These are phyloP conservation scores for Paraphoma chrysanthemicola DNA, from an alignment of 2,329 filamentous ascomycete genomes.

Conservation along the genomic window DNA sequence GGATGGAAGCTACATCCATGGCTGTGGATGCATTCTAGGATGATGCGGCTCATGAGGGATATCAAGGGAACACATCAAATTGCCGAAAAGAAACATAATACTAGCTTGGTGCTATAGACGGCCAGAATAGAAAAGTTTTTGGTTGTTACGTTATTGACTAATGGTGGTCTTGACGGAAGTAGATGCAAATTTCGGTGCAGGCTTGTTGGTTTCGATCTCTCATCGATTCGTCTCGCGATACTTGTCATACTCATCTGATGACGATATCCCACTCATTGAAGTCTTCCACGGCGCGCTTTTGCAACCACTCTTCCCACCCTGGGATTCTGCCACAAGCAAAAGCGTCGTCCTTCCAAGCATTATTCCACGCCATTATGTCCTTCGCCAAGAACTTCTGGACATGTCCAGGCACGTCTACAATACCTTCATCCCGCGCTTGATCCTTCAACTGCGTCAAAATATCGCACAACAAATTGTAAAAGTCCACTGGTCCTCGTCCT, in stretches of 20 bases:
- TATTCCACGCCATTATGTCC: slow-evolving; percentile 21
- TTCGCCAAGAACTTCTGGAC: slow-evolving; percentile 22
- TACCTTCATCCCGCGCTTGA: slow-evolving; percentile 13
- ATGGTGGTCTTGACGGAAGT: too few relatives aligned
- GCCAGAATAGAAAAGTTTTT: too few relatives aligned
- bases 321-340: background rate
- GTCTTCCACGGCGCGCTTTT: background rate
- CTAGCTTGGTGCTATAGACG: too few relatives aligned
- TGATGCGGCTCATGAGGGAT: background rate
- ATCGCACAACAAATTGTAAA: slow-evolving; percentile 21
- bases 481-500: slow-evolving; percentile 14
- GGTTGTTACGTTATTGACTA: too few relatives aligned
- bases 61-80: too few relatives aligned
- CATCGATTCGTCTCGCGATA: background rate
- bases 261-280: too few relatives aligned
- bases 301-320: slow-evolving; percentile 20
- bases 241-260: too few relatives aligned
- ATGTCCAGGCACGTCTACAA: slow-evolving; percentile 12
- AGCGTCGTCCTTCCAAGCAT: slow-evolving; percentile 4
- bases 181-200: too few relatives aligned
- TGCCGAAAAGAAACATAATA: background rate
- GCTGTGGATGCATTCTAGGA: background rate
- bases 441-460: slow-evolving; percentile 9
- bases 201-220: too few relatives aligned
- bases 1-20: background rate